These are phyloP conservation scores for Beauveria caledonica DNA, from an alignment of 2,329 filamentous ascomycete species.

Conservation along the genomic window DNA sequence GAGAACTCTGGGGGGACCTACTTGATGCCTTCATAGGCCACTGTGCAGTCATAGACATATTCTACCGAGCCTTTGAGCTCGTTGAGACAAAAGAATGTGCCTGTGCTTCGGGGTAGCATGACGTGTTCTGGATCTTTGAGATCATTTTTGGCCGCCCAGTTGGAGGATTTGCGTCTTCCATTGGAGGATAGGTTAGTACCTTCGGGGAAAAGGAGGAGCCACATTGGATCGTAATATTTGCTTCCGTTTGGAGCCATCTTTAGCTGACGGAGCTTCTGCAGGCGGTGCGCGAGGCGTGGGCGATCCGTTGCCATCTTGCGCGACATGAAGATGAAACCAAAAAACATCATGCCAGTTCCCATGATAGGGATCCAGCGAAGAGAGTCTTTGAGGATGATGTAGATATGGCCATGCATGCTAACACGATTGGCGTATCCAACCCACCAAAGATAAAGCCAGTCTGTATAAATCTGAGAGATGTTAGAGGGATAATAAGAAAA, in stretches of 20 bases:
- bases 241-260: slow-evolving; percentile 46
- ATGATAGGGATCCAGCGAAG: slow-evolving; percentile 73
- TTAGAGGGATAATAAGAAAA: slow-evolving; percentile 16
- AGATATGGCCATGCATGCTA: slow-evolving; percentile 75
- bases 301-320: slow-evolving; percentile 78
- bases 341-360: slow-evolving; percentile 75
- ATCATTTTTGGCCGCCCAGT: slow-evolving; percentile 70
- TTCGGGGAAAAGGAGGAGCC: slow-evolving; percentile 81
- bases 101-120: slow-evolving; percentile 72
- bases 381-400: slow-evolving; percentile 85
- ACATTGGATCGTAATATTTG: slow-evolving; percentile 68
- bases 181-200: slow-evolving; percentile 73
- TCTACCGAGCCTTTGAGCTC: slow-evolving; percentile 68
- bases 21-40: slow-evolving; percentile 91
- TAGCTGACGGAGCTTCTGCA: slow-evolving; percentile 57
- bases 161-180: slow-evolving; percentile 60
- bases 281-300: slow-evolving; percentile 63
- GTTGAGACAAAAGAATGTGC: slow-evolving; percentile 69
- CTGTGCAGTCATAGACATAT: slow-evolving; percentile 86
- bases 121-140: slow-evolving; percentile 65
- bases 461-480: slow-evolving; percentile 61
- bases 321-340: slow-evolving; percentile 87
- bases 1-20: slow-evolving; percentile 40
- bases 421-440: slow-evolving; percentile 72
- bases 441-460: slow-evolving; percentile 94